These are phyloP conservation scores for Diaporthe caulivora DNA, from an alignment of 2,329 filamentous ascomycete genomes.

Conservation along the genomic window DNA sequence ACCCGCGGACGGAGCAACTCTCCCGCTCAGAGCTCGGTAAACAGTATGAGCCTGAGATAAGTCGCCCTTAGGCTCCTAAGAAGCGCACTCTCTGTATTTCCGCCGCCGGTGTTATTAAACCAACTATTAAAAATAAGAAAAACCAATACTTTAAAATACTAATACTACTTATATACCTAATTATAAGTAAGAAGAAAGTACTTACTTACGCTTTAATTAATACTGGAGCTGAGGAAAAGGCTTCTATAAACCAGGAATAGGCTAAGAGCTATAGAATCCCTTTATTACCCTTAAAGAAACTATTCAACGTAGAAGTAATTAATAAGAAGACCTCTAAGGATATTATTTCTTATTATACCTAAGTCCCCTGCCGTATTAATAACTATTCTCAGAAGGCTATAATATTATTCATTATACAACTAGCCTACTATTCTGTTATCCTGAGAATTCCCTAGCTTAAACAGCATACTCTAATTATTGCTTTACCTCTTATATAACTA, in stretches of 20 bases:
- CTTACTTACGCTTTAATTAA: background rate
- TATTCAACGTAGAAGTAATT: background rate
- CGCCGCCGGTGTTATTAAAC: background rate
- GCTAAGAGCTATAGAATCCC: background rate
- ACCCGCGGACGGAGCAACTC: too few species aligned
- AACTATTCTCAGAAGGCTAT: background rate
- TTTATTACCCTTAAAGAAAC: too few species aligned
- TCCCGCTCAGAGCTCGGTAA: too few species aligned
- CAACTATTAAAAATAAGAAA: background rate
- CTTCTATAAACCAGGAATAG: background rate
- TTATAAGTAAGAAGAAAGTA: background rate
- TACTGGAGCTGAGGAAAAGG: too few species aligned
- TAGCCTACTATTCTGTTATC: background rate
- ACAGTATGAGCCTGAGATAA: too few species aligned
- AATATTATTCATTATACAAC: background rate
- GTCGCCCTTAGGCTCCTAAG: too few species aligned
- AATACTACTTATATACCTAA: background rate
- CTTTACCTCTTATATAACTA: background rate
- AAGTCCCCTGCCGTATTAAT: background rate
- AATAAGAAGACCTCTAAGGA: background rate
- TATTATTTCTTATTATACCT: background rate
- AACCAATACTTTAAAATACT: background rate
- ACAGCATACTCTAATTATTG: background rate
- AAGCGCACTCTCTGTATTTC: too few species aligned
- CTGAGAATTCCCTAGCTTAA: background rate